Conservation (phyloP, 2,329 filamentous ascomycete genomes). For the Penicillium sp. region DNA sequence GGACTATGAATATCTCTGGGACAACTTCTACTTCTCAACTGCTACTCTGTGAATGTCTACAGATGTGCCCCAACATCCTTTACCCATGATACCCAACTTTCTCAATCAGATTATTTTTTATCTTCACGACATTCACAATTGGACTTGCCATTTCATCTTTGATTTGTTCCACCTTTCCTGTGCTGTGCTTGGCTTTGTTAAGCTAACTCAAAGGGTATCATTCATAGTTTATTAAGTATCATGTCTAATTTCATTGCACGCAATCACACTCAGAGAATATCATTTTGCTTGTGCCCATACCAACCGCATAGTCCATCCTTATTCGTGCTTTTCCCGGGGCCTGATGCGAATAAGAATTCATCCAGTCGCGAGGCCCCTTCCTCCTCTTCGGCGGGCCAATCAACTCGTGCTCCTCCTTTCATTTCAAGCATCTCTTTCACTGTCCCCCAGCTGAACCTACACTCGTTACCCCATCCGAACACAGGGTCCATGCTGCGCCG, state of each 20-base stretch:
- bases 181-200: slow-evolving; percentile 2
- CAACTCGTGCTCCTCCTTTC: slow-evolving; percentile 70
- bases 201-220: slow-evolving; percentile 26
- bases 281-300: slow-evolving; percentile 72
- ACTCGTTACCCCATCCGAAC: slow-evolving; percentile 93
- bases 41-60: slow-evolving; percentile 48
- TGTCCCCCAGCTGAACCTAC: slow-evolving; percentile 93
- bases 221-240: slow-evolving; percentile 23
- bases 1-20: slow-evolving; percentile 97
- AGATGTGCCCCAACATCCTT: slow-evolving; percentile 7
- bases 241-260: slow-evolving; percentile 16
- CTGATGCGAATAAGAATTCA: slow-evolving; percentile 64
- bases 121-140: slow-evolving; percentile 5
- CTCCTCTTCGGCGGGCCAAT: slow-evolving; percentile 78
- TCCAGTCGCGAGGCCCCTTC: slow-evolving; percentile 66
- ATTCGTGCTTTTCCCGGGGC: slow-evolving; percentile 44
- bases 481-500: slow-evolving; percentile 83
- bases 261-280: slow-evolving; percentile 60
- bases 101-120: slow-evolving; percentile 10
- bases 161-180: slow-evolving; percentile 19
- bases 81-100: slow-evolving; percentile 24
- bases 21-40: slow-evolving; percentile 89
- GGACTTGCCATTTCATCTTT: slow-evolving; percentile 8
- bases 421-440: slow-evolving; percentile 87
- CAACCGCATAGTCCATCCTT: slow-evolving; percentile 75